Conservation (phyloP, 352 stramenopile genomes). For the Phytophthora hibernalis region DNA sequence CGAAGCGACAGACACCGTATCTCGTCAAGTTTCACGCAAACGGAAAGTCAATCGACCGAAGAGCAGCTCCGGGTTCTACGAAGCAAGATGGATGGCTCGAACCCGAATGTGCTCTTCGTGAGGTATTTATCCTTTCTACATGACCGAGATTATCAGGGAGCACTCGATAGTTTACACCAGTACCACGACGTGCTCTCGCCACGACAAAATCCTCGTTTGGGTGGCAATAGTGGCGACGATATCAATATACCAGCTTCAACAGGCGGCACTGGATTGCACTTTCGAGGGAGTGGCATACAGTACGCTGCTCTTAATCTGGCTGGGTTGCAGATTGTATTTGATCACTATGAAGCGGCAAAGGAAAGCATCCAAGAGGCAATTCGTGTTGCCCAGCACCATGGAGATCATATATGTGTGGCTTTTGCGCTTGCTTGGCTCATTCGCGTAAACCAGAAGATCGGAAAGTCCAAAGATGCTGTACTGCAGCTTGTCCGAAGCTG, state of each 20-base stretch:
- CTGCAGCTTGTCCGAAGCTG: constrained; percentile 56
- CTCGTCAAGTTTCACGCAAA: not conserved
- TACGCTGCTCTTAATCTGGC: constrained; percentile 93
- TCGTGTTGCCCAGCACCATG: constrained; percentile 92
- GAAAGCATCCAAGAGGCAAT: constrained; percentile 94
- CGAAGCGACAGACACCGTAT: not conserved
- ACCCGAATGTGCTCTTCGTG: constrained; percentile 81
- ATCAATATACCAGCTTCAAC: constrained; percentile 7
- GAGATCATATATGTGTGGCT: constrained; percentile 92
- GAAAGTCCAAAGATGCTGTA: constrained; percentile 63
- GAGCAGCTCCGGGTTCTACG: constrained; percentile 32
- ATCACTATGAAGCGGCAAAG: constrained; percentile 75
- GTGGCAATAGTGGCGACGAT: constrained; percentile 11
- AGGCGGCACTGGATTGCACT: constrained; percentile 40
- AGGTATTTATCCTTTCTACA: constrained; percentile 88
- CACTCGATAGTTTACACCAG: constrained; percentile 91
- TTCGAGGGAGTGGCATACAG: constrained; percentile 78
- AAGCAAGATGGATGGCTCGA: constrained; percentile 37
- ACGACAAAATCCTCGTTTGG: constrained; percentile 24
- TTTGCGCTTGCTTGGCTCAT: constrained; percentile 93
- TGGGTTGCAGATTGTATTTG: constrained; percentile 87
- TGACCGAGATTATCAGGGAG: constrained; percentile 83
- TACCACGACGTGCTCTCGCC: constrained; percentile 94
- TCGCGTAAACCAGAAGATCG: constrained; percentile 64
- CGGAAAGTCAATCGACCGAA: constrained; percentile 10